These are phyloP conservation scores for Diaporthe sp. DNA, from an alignment of 2,329 filamentous ascomycete species.

Conservation along the genomic window DNA sequence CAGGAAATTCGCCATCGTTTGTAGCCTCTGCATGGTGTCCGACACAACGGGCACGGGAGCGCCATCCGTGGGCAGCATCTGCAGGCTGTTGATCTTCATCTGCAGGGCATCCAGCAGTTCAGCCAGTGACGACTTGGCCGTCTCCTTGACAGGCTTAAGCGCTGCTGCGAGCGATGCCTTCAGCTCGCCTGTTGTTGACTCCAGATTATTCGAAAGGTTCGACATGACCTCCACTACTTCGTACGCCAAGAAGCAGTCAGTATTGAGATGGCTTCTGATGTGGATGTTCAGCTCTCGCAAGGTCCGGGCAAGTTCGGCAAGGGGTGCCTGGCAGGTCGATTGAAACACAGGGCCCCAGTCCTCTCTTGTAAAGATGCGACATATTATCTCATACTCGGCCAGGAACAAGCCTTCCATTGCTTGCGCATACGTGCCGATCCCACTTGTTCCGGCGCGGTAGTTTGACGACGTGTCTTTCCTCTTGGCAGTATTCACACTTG, in stretches of 20 bases:
- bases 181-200: slow-evolving; percentile 85
- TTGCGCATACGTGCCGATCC: slow-evolving; percentile 88
- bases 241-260: slow-evolving; percentile 94
- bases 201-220: slow-evolving; percentile 80
- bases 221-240: slow-evolving; percentile 94
- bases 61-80: slow-evolving; percentile 80
- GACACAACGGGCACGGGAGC: slow-evolving; percentile 80
- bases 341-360: slow-evolving; percentile 86
- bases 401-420: slow-evolving; percentile 88
- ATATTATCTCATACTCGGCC: slow-evolving; percentile 92
- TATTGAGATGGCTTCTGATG: slow-evolving; percentile 85
- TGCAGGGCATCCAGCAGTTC: slow-evolving; percentile 88
- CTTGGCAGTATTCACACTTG: slow-evolving; percentile 85
- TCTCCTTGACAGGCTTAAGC: slow-evolving; percentile 89
- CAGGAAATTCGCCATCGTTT: slow-evolving; percentile 88
- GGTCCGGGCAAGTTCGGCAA: slow-evolving; percentile 87
- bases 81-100: slow-evolving; percentile 72
- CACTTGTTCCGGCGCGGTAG: slow-evolving; percentile 89
- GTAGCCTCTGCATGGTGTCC: slow-evolving; percentile 87
- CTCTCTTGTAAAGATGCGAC: slow-evolving; percentile 84
- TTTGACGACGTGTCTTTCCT: slow-evolving; percentile 84
- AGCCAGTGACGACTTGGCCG: slow-evolving; percentile 85
- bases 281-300: slow-evolving; percentile 89
- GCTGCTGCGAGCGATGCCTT: slow-evolving; percentile 86
- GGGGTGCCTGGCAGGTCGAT: slow-evolving; percentile 79